phyloP scores from a whole-genome alignment of 1,284 basidiomycete species.

The Apiotrichum domesticum region DNA sequence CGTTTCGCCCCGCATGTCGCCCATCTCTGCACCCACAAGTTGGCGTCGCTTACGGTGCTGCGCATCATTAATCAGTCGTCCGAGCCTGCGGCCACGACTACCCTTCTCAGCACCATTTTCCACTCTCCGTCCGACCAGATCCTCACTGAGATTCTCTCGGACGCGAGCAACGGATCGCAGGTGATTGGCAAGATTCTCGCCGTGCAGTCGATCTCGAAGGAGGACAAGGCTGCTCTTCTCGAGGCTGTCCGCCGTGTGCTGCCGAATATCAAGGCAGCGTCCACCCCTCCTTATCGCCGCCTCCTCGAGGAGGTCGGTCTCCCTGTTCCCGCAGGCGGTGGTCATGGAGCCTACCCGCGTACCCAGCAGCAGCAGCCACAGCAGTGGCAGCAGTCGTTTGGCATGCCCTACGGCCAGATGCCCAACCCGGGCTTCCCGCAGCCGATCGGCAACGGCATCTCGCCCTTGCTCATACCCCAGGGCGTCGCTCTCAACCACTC shows the following conservation, averaged over 20 bases:
- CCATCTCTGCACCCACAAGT: constrained; percentile 94
- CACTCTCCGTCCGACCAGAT: constrained; percentile 77
- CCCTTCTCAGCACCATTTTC: constrained; percentile 72
- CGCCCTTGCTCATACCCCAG: constrained; percentile 38
- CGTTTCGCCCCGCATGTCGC: constrained; percentile 93
- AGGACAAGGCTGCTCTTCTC: constrained; percentile 62
- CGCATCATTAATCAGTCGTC: constrained; percentile 88
- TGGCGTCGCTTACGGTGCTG: constrained; percentile 88
- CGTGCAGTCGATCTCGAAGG: constrained; percentile 69
- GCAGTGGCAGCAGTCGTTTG: constrained; percentile 17
- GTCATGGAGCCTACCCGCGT: constrained; percentile 6
- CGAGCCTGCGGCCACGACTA: constrained; percentile 71
- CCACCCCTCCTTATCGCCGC: constrained; percentile 85
- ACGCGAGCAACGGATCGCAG: constrained; percentile 91
- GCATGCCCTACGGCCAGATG: constrained; percentile 13
- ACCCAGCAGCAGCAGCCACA: constrained; percentile 1
- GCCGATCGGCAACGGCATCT: constrained; percentile 21
- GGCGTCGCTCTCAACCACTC: constrained; percentile 37
- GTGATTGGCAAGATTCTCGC: constrained; percentile 90
- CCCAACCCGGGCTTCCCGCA: constrained; percentile 26
- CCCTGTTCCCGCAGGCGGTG: constrained; percentile 57
- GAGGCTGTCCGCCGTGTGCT: constrained; percentile 84
- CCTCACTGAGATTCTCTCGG: constrained; percentile 84
- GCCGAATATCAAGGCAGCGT: constrained; percentile 78
- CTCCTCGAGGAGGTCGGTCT: constrained; percentile 90